Evolutionary conservation across 352 stramenopile species (phyloP).

Genomic region (Phytophthora citrophthora): DNA sequence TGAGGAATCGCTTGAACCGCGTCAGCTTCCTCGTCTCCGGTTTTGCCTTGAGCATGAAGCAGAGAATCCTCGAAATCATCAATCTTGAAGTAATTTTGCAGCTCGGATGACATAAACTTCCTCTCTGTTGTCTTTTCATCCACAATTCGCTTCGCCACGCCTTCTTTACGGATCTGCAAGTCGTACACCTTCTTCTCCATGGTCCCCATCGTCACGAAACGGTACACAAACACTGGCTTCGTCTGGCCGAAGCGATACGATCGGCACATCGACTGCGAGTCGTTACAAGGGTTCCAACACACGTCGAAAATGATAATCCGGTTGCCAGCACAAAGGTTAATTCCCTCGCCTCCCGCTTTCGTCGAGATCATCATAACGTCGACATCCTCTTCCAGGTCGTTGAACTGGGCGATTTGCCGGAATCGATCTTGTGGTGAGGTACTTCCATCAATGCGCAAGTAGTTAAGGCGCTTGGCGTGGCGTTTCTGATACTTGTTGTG

Average conservation of each 20-base stretch:
- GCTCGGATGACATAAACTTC: constrained; percentile 81
- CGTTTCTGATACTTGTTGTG: constrained; percentile 64
- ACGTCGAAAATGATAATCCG: constrained; percentile 93
- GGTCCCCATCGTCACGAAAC: constrained; percentile 90
- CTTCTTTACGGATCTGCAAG: constrained; percentile 91
- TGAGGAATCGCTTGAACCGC: constrained; percentile 41
- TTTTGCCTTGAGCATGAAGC: constrained; percentile 43
- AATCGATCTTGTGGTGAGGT: constrained; percentile 83
- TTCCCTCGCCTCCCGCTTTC: constrained; percentile 86
- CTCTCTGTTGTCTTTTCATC: constrained; percentile 87
- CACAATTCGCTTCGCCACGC: constrained; percentile 88
- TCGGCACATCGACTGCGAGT: constrained; percentile 93
- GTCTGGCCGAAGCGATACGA: constrained; percentile 93
- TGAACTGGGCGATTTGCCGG: constrained; percentile 83
- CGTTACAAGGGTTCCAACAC: constrained; percentile 93
- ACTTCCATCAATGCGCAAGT: constrained; percentile 84
- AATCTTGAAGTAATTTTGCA: constrained; percentile 89
- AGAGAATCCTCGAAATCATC: constrained; percentile 81
- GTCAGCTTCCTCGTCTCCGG: constrained; percentile 21
- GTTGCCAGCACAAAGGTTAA: constrained; percentile 91
- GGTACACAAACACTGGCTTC: constrained; percentile 93
- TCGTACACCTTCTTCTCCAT: constrained; percentile 95
- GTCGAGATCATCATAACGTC: constrained; percentile 90
- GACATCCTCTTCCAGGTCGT: constrained; percentile 80
- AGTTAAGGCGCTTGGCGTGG: constrained; percentile 55